Conservation (phyloP, 1,284 basidiomycete species). For the Flammula alnicola region DNA sequence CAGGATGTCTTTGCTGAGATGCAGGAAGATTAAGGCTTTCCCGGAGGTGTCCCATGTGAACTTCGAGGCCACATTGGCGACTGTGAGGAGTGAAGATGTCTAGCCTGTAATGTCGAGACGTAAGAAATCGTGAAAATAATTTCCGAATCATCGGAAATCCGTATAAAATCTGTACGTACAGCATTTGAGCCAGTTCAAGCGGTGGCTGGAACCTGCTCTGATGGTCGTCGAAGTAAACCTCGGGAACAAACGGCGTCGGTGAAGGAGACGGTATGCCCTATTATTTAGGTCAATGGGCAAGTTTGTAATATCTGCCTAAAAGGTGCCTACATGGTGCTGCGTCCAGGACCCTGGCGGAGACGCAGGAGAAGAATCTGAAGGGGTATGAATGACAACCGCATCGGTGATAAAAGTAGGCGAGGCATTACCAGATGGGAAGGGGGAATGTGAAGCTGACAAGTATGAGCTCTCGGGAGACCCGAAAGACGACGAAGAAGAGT, state of each 20-base stretch:
- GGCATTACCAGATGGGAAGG: conserved; percentile 57
- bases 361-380: conserved; percentile 35
- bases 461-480: conserved; percentile 63
- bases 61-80: conserved; percentile 70
- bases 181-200: conserved; percentile 63
- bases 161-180: conserved; percentile 52
- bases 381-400: conserved; percentile 14
- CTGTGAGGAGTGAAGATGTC: conserved; percentile 78
- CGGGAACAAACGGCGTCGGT: conserved; percentile 50
- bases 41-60: conserved; percentile 66
- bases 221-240: conserved; percentile 53
- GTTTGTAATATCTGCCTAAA: background rate
- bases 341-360: conserved; percentile 42
- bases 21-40: conserved; percentile 56
- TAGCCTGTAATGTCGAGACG: conserved; percentile 44
- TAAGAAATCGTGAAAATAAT: background rate
- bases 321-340: conserved; percentile 31
- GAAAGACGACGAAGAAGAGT: conserved; percentile 66
- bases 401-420: conserved; percentile 21
- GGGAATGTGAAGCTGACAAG: conserved; percentile 63
- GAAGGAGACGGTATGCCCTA: conserved; percentile 45
- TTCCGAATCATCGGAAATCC: background rate
- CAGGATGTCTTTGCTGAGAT: conserved; percentile 69
- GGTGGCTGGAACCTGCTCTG: conserved; percentile 58
- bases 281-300: background rate